Conservation (phyloP, 257 asterid genomes). For the Coffea canephora region DNA sequence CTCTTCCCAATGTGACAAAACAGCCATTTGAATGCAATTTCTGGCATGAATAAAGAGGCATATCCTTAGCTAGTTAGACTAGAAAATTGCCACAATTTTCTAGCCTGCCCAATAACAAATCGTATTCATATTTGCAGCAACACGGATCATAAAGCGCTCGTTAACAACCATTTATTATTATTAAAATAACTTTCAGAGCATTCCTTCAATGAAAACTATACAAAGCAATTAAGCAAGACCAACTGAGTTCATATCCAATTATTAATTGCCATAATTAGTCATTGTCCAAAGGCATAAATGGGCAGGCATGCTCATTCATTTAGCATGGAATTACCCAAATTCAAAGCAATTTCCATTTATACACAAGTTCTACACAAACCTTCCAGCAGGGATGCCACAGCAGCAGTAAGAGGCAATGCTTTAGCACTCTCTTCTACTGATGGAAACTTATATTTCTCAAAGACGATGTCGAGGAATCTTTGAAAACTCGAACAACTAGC, state of each 20-base stretch:
- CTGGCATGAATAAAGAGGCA: too few species aligned
- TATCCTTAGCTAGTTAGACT: too few species aligned
- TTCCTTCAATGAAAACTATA: background rate
- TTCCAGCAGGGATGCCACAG: constrained; percentile 58
- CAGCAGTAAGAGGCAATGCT: constrained; percentile 50
- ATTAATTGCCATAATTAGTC: background rate
- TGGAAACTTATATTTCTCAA: constrained; percentile 45
- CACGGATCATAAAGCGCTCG: too few species aligned
- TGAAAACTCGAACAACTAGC: constrained; percentile 74
- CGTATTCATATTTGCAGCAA: too few species aligned
- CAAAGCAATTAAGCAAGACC: background rate
- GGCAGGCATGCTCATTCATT: background rate
- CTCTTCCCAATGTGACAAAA: background rate
- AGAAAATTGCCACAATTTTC: too few species aligned
- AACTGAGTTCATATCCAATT: background rate
- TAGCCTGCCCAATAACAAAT: too few species aligned
- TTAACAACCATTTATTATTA: too few species aligned
- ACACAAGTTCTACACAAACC: constrained; percentile 37
- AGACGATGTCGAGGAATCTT: constrained; percentile 41
- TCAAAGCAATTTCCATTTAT: background rate
- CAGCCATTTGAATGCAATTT: background rate
- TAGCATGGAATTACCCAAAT: background rate
- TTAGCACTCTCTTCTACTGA: constrained; percentile 41
- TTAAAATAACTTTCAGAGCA: too few species aligned
- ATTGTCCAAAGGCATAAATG: background rate